Conservation (phyloP, 1,284 basidiomycete species). For the Earliella scabrosa region DNA sequence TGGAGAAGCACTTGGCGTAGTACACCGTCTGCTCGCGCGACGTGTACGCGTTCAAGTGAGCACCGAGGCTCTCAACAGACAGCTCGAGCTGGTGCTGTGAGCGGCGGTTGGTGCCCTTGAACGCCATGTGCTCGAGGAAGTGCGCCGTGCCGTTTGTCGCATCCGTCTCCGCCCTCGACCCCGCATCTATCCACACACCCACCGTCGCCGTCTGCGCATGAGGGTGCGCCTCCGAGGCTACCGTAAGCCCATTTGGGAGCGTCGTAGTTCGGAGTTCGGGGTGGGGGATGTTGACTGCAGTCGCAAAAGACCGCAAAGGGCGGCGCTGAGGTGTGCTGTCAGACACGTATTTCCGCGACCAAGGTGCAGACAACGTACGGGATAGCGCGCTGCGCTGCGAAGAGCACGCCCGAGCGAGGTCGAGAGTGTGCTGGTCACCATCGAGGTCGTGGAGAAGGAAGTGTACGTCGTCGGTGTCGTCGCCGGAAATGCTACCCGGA, state of each 20-base stretch:
- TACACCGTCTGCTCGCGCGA: slow-evolving; percentile 99
- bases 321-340: slow-evolving; percentile 35
- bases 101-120: slow-evolving; percentile 92
- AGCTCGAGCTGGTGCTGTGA: slow-evolving; percentile 93
- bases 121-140: slow-evolving; percentile 98
- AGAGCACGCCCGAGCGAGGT: slow-evolving; percentile 63
- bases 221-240: slow-evolving; percentile 90
- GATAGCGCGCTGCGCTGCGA: slow-evolving; percentile 58
- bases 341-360: neutral
- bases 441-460: slow-evolving; percentile 42
- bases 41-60: slow-evolving; percentile 98
- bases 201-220: slow-evolving; percentile 98
- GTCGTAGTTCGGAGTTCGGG: slow-evolving; percentile 89
- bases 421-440: slow-evolving; percentile 71
- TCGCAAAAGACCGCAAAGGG: slow-evolving; percentile 64
- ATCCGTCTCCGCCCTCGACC: slow-evolving; percentile 94
- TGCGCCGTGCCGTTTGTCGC: slow-evolving; percentile 96
- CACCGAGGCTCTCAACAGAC: slow-evolving; percentile 98
- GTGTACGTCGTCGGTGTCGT: slow-evolving; percentile 32
- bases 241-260: slow-evolving; percentile 90
- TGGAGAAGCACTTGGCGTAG: slow-evolving; percentile 98
- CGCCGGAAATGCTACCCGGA: slow-evolving; percentile 29
- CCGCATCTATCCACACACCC: slow-evolving; percentile 99
- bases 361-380: slow-evolving; percentile 43
- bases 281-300: slow-evolving; percentile 64